These are phyloP conservation scores for Micromonas commoda DNA, from an alignment of 139 green algal species.

Conservation along the genomic window DNA sequence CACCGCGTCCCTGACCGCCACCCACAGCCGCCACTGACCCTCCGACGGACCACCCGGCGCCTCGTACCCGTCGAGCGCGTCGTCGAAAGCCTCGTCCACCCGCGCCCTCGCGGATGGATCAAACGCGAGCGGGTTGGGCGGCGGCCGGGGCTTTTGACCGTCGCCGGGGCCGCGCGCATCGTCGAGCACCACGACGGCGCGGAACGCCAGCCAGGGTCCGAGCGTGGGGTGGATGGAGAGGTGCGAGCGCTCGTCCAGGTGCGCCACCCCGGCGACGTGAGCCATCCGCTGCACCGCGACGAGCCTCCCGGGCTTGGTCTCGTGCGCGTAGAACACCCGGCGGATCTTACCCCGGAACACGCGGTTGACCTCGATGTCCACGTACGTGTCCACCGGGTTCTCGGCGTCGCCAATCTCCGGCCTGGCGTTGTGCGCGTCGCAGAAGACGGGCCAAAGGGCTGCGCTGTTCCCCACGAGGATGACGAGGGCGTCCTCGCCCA, in stretches of 20 bases:
- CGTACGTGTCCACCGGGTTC: not conserved
- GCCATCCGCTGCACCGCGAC: slow-evolving; percentile 19
- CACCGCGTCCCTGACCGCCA: not conserved
- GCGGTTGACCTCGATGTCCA: not conserved
- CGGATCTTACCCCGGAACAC: not conserved
- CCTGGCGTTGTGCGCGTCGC: not conserved
- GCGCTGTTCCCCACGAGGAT: slow-evolving; percentile 1
- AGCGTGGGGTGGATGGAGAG: not conserved
- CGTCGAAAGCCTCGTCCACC: not conserved
- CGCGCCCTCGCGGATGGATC: not conserved
- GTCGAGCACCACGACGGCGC: not conserved
- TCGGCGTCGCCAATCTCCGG: not conserved
- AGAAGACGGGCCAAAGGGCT: not conserved
- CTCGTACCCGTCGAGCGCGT: not conserved
- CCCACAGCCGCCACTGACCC: not conserved
- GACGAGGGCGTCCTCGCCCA: not conserved
- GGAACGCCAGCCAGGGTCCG: not conserved
- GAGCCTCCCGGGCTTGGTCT: not conserved
- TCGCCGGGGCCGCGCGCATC: not conserved
- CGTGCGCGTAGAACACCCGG: not conserved
- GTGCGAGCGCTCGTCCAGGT: slow-evolving; percentile 2
- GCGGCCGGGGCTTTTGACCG: not conserved
- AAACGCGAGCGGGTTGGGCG: not conserved
- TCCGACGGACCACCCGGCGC: not conserved
- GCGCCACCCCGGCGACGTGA: not conserved